Base-by-base conservation (phyloP, 371 early-diverging fungal genomes). In the Rhizoclosmatium hyalinum region DNA sequence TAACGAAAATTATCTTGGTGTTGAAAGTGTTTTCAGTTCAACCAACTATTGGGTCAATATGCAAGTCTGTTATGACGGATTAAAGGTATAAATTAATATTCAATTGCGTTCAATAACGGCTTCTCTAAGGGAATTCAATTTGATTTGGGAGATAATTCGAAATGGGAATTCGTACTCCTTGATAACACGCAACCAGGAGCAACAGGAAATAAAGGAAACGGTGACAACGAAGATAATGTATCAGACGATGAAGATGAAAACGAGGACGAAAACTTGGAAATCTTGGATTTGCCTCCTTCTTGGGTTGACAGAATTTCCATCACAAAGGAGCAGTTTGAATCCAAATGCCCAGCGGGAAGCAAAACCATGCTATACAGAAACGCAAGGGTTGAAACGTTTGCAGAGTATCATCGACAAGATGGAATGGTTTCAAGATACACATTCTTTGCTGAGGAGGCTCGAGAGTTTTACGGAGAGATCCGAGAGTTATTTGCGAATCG, bases 21-120 rank as follows among this genome's bases (percentile, higher is more conserved):
- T 88, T 8, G 88, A 88, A 64, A 82, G 86, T 72, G 87, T 88
- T 3, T 88, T 83, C 71, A 82, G 81, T 64, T 80, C 84, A 1
- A 66, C 72, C 14, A 87, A 88, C 77, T 85, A 85, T 76, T 88
- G 88, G 88, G 88, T 85, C n/a, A 87, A 88, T 70, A 87, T 88
- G 88, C 88, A 87, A 80, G 80, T 82, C 47, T 87, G 88, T 68
- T 83, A 84, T 71, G 82, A 88, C 50, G 88, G 88, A 32, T 78
- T 87, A 19, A 85, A 82, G 80, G 83, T 79, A 41, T 1, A 21
- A 61, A 41, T 12, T 58, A 47, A 10, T 45, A 41, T 41, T 32
- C 6, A 17, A n/a, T 64, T 8, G 10, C 10, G 14, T 64, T 17
- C 54, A 53, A 17, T 55, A 21, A 8, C 39, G 6, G 6, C 39